Evolutionary conservation across 805 yeast genomes (phyloP), one percentile per base, ranked within the genome.

Genomic region (Barnettozyma sucrosica): DNA sequence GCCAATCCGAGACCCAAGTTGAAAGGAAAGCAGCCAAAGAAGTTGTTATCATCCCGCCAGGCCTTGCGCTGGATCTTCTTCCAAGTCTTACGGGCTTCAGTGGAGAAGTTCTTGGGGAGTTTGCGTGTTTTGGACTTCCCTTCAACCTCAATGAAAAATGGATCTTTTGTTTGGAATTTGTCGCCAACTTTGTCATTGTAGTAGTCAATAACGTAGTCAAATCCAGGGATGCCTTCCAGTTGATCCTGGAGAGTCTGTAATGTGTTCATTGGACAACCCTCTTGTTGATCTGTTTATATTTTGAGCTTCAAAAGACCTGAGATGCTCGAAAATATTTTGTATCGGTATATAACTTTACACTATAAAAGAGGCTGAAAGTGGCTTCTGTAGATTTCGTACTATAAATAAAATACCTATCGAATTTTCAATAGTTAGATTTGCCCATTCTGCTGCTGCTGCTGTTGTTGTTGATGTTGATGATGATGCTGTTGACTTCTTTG

Each of bases 11-110:
- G 56, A 1, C 93, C 92, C 54, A 88, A 75, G 65, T 81, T 89
- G 54, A 77, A 72, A 11, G 85, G 82, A 41, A 81, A 82, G 52
- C 90, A 82, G 0, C 96, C 96, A 63, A 85, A 71, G 57, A 88
- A 77, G 62, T 95, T 87, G 54, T 77, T 76, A 62, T 92, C 98
- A 61, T 92, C 89, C 14, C 75, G 59, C 97, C 97, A 90, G 0
- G 97, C 97, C 51, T 79, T 75, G 44, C 68, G 72, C 59, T 83
- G 90, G n/a, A 89, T 69, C 23, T 63, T 67, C 60, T 82, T 85
- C 95, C 93, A 92, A 7, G 74, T 68, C 55, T 77, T 76, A 41
- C 74, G 77, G 53, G 89, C 93, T 34, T 72, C 68, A 44, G 77
- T 75, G 3, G 81, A 69, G 19, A 80, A 74, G 19, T 74, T 74